A percentile compares a stretch with the other conserved stretches of the same genome.
phyloP scores from a whole-genome alignment of 129 eudicot genomes.

The Flaveria robusta region DNA sequence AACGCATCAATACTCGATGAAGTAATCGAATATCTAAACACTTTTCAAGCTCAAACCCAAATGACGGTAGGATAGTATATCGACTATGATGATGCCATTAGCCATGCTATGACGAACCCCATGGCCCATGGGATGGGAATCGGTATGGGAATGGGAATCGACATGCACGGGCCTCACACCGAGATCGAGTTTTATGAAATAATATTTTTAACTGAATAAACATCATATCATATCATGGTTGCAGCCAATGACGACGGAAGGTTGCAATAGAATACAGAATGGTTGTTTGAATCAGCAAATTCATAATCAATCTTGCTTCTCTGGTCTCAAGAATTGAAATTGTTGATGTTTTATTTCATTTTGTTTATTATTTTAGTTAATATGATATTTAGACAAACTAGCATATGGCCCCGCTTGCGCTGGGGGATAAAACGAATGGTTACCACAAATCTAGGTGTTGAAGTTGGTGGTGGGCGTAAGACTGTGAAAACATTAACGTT shows the following conservation, averaged over 20 bases:
- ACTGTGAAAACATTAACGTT: no score
- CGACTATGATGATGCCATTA: constrained; percentile 78
- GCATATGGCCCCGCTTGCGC: no score
- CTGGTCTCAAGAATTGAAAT: constrained; percentile 23
- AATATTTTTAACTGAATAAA: not conserved
- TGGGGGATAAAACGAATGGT: no score
- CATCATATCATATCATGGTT: constrained; percentile 14
- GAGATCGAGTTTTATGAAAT: constrained; percentile 28
- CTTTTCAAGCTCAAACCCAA: constrained; percentile 72
- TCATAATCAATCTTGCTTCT: constrained; percentile 42
- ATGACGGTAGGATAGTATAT: constrained; percentile 57
- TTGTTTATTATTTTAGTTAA: not conserved
- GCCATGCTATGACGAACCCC: constrained; percentile 79
- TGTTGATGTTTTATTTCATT: not conserved
- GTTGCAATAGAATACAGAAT: constrained; percentile 50
- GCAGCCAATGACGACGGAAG: constrained; percentile 89
- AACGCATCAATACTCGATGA: constrained; percentile 91
- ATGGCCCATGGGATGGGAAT: constrained; percentile 60
- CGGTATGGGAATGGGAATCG: no score
- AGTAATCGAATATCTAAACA: constrained; percentile 74
- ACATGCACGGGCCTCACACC: constrained; percentile 44
- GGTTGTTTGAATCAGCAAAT: constrained; percentile 73
- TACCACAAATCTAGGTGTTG: no score
- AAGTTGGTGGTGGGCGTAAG: no score
- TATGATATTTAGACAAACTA: not conserved